Evolutionary conservation across 202 grass and related monocot species (phyloP), one percentile per base, ranked within the genome.

Genomic region (Alloteropsis angusta): DNA sequence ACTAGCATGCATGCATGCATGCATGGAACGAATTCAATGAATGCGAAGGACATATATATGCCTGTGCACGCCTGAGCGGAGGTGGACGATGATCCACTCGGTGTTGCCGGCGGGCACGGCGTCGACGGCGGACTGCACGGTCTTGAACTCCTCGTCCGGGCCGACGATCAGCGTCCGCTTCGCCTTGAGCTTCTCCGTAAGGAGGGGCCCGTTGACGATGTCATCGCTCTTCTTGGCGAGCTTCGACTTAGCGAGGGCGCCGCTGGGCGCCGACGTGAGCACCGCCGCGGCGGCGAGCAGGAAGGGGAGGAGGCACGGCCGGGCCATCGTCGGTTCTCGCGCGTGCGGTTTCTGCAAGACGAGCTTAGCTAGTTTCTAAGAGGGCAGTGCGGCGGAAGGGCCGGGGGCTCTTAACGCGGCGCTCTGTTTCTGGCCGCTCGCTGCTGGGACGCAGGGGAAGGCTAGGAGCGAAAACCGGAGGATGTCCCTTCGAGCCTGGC

Each of bases 71-170:
- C 87, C 85, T 16, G 91, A 61, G 60, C 71, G 83, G 71, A 94
- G 60, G 80, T 94, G 95, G 36, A 92, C 62, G 77, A 98, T 78
- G 84, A 92, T 38, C 91, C 91, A 94, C 19, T 90, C 87, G 5
- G 71, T 32, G 84, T 98, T 98, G 0, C 84, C 87, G 17, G 74
- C 72, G 2, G 91, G 85, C 49, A 98, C 85, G 0, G 83, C 87
- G 30, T 98, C 81, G 19, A 98, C 82, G 68, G 89, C 89, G 2
- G 83, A 64, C 55, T 90, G 89, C 52, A 98, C 86, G 9, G 89
- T 87, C 78, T 85, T 92, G 61, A 87, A 94, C 65, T 90, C 83
- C 17, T 92, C 87, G 9, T 82, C 60, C 0, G 89, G 85, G 19
- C 89, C 85, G 1, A 98, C 85, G 63, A 94, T 76, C 23, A 92